phyloP scores from a whole-genome alignment of 345 rosid species.

The Sonneratia alba region DNA sequence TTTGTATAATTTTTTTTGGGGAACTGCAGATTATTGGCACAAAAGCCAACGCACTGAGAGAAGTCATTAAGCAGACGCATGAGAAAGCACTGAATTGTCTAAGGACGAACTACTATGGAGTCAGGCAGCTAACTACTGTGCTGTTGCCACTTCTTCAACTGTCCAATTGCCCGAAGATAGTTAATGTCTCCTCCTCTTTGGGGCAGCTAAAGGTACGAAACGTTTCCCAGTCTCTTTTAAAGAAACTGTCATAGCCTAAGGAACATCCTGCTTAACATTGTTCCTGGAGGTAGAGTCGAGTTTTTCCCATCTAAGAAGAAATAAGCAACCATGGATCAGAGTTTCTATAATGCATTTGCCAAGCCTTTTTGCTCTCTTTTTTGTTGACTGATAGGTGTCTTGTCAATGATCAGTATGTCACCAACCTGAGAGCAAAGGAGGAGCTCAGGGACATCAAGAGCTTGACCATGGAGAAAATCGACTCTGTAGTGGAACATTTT shows the following conservation, averaged over 20 bases:
- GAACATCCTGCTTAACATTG: background rate
- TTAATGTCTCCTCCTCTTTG: slow-evolving; percentile 15
- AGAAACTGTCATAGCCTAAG: too few relatives aligned
- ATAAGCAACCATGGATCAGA: too few relatives aligned
- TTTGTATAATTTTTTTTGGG: background rate
- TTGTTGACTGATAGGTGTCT: background rate
- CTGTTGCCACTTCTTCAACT: slow-evolving; percentile 14
- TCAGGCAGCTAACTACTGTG: slow-evolving; percentile 12
- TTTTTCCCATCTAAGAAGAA: too few relatives aligned
- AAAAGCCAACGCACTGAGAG: slow-evolving; percentile 2
- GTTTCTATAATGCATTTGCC: too few relatives aligned
- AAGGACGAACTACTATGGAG: slow-evolving; percentile 19
- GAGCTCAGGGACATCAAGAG: slow-evolving; percentile 7
- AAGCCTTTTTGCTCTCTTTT: too few relatives aligned
- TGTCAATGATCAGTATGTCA: slow-evolving; percentile 3
- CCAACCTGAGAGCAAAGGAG: slow-evolving; percentile 8
- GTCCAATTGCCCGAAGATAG: slow-evolving; percentile 10
- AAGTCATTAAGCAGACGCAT: slow-evolving; percentile 7
- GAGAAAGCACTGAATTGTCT: slow-evolving; percentile 14
- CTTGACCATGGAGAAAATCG: slow-evolving; percentile 17
- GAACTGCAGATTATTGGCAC: slow-evolving; percentile 6
- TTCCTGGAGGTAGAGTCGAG: background rate
- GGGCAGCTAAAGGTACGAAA: slow-evolving; percentile 14
- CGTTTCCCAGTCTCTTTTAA: too few relatives aligned
- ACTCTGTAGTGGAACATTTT: slow-evolving; percentile 11